Percentiles rank a stretch among this genome's conserved stretches.
Evolutionary conservation across 2,329 filamentous ascomycete genomes (phyloP).

Genomic region (Fusarium bactridioides): DNA sequence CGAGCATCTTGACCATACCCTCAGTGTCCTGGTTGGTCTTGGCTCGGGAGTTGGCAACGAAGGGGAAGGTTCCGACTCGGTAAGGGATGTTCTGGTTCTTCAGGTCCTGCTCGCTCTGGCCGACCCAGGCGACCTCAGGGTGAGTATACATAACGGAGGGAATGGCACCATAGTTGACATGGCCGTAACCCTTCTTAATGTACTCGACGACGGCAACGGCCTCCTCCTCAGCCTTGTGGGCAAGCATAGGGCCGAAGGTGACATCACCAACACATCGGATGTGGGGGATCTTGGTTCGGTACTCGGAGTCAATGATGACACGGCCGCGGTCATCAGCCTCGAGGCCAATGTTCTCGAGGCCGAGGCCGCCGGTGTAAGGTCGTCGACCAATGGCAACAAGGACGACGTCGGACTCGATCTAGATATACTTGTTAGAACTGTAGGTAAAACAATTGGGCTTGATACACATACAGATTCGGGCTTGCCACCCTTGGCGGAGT

Average conservation of each 20-base stretch:
- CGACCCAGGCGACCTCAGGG: slow-evolving; percentile 98
- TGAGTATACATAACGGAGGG: slow-evolving; percentile 99
- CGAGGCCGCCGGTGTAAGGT: slow-evolving; percentile 91
- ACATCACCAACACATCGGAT: slow-evolving; percentile 96
- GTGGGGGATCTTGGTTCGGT: slow-evolving; percentile 96
- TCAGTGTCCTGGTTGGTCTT: slow-evolving; percentile 99
- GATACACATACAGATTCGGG: slow-evolving; percentile 76
- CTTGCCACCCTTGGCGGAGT: slow-evolving; percentile 97
- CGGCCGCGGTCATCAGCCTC: slow-evolving; percentile 93
- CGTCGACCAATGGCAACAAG: slow-evolving; percentile 96
- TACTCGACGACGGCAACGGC: slow-evolving; percentile 94
- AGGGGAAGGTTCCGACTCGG: slow-evolving; percentile 93
- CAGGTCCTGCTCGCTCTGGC: slow-evolving; percentile 95
- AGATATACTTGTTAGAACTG: slow-evolving; percentile 33
- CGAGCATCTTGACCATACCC: slow-evolving; percentile 95
- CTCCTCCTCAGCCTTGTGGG: slow-evolving; percentile 99
- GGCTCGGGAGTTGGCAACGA: slow-evolving; percentile 96
- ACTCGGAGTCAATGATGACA: slow-evolving; percentile 97
- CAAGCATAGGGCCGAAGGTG: slow-evolving; percentile 98
- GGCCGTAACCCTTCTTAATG: slow-evolving; percentile 96
- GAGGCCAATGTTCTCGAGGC: slow-evolving; percentile 91
- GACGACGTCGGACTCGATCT: slow-evolving; percentile 94
- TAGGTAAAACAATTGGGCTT: neutral
- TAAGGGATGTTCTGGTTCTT: slow-evolving; percentile 91
- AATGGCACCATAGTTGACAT: slow-evolving; percentile 98